Evolutionary conservation across 495 filamentous ascomycete genomes (phyloP), one percentile per base, ranked within the genome.

Genomic region (Penicillium diatomitis): DNA sequence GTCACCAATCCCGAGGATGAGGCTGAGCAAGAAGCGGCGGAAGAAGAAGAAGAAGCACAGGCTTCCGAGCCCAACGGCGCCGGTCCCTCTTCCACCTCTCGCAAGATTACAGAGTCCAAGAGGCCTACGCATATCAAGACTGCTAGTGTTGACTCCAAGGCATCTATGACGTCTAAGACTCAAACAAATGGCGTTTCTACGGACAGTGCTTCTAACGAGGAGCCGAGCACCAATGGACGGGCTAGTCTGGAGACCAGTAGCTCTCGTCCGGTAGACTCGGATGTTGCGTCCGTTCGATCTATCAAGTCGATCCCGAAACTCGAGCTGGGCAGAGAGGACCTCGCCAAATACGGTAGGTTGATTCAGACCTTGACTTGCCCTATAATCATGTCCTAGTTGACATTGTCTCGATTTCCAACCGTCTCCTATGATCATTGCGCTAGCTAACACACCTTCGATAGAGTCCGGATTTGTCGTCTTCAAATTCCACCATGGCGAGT

Each of bases 381-480:
- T 56, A 48, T 32, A 12, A 39, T 4, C 3, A 11, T 34, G 10
- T 40, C 9, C 7, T 38, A 2, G 20, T 20, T 20, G 20, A 20
- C 20, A 1, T 20, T 20, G 20, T 20, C 20, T 20, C 20, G 20
- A 20, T 20, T 2, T 20, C 2, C 20, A 2, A 20, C 20, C 20
- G 20, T 20, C 7, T 33, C 29, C 10, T 4, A 20, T 8, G 29
- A 30, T 27, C 5, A 12, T 36, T 32, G n/a, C 27, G 41, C 35
- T 32, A 20, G 33, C 57, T 62, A 60, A 63, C 44, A 20, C 4
- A 50, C 63, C 8, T 59, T 38, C 36, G 48, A 32, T 47, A 83
- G 90, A 95, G 64, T 91, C 88, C 44, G 92, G 92, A 36, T 79
- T 99, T 43, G 74, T 99, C 46, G 86, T 97, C 40, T 97, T 97